Base-by-base conservation (phyloP, 164 flowering plant genomes). In the Sedum album region DNA sequence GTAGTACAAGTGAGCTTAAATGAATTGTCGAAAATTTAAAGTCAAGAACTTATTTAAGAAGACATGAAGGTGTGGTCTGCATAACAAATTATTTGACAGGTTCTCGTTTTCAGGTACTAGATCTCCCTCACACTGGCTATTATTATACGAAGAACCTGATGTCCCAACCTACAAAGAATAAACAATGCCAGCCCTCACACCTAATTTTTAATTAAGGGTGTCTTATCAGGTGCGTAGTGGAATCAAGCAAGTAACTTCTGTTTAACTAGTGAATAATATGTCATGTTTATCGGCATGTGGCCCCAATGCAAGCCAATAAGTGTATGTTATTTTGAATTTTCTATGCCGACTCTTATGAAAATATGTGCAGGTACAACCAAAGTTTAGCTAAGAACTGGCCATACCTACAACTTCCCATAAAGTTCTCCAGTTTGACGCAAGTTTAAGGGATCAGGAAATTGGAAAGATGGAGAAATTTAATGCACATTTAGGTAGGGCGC, bases 221-320 rank as follows among this genome's bases (percentile, higher is more conserved):
- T 13, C 62, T 57, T 57, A 28, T 57, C 62, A 57, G 33, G 62
- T 57, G 11, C 9, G 31, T 57, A 57, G 6, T 57, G 62, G 62
- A 14, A 26, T 57, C 33, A 1, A 57, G 20, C 30, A 21, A 53
- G 14, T 53, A 17, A 48, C 6, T 21, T 21, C 21, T 53, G 8
- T 21, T 21, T 9, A 23, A 23, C 60, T 23, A 53, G 60, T 53
- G 28, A 53, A 23, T 49, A 49, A 28, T 57, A 57, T 26, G 62
- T 28, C 62, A 57, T 33, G 62, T 57, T 57, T 57, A 57, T 57
- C 5, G 33, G 23, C 31, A 15, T 30, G 33, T 28, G 62, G 33
- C 62, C 62, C 61, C 61, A 28, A 10, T 26, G 62, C 10, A 57
- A 57, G 31, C 33, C 28, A 26, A 55, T 26, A 28, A 26, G 62